Evolutionary conservation across 768 basidiomycete genomes (phyloP), one percentile per base, ranked within the genome.

Genomic region (Thelephora aurantiotincta): DNA sequence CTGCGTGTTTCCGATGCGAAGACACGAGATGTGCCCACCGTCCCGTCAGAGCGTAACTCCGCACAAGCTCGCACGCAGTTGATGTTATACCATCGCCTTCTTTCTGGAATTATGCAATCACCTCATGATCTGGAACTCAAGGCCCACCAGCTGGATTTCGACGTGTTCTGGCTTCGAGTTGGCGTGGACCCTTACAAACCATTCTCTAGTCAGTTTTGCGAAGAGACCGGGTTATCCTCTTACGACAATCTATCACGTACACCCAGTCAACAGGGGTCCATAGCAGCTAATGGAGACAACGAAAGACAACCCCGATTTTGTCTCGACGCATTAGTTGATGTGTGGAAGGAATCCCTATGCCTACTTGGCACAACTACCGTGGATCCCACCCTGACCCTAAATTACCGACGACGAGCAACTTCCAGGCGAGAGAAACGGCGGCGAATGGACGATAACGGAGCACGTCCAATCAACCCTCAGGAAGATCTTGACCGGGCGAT

Each of bases 31-130:
- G 58, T 60, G 2, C 50, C 64, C 1, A 66, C 59, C 12, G 52
- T 87, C 1, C 85, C 86, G 1, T 58, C 67, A 3, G 67, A 77
- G 12, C 68, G 70, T 35, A 84, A 87, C 51, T 69, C 76, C 0
- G 58, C 72, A 12, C 58, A 77, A 1, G 69, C 84, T 0, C 73
- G 74, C 6, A 62, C 87, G 33, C 87, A 90, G 58, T 69, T 89
- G 4, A 86, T 86, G 81, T 62, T 87, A 34, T 90, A 90, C 57
- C 72, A 75, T 54, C 75, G 75, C 14, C 73, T 90, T 45, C 67
- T 90, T 34, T 65, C 68, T 18, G 62, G 63, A 3, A 62, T 86
- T 11, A 58, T 80, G 16, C 47, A 55, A 1, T 60, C 71, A 2
- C 57, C 58, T 1, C 58, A 64, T n/a, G 53, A 54, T 5, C 67